Percentiles rank a stretch among this genome's conserved stretches.
These are phyloP conservation scores for Deakozyma indianensis DNA, from an alignment of 805 yeast genomes.

Conservation along the genomic window DNA sequence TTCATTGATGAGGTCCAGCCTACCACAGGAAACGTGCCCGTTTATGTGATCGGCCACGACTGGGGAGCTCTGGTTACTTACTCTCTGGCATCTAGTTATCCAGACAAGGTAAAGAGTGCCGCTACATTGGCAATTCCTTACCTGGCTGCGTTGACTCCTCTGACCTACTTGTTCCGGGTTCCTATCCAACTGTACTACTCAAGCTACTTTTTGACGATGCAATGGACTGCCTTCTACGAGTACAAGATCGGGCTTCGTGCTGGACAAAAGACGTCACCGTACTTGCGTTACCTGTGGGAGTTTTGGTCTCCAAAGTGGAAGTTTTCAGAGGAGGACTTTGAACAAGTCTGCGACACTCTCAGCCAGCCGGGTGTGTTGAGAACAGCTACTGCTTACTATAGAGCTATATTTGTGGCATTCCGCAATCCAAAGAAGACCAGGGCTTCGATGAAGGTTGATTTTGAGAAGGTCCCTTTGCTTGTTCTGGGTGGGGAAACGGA, in stretches of 20 bases:
- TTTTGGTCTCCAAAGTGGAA: conserved; percentile 16
- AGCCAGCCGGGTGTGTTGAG: conserved; percentile 13
- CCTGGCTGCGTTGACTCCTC: conserved; percentile 5
- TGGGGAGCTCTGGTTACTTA: conserved; percentile 17
- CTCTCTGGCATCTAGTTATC: conserved; percentile 9
- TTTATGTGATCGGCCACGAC: conserved; percentile 17
- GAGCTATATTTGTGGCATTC: conserved; percentile 4
- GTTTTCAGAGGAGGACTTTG: conserved; percentile 8
- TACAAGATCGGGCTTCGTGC: neutral
- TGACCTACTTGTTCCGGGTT: conserved; percentile 3
- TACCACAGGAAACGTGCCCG: conserved; percentile 4
- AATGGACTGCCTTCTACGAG: conserved; percentile 6
- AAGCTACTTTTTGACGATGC: conserved; percentile 17
- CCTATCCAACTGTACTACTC: conserved; percentile 15
- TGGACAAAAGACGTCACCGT: conserved; percentile 5
- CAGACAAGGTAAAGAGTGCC: conserved; percentile 10
- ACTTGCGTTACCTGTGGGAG: conserved; percentile 12
- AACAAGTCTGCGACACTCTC: conserved; percentile 9
- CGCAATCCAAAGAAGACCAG: neutral
- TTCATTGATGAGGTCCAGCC: conserved; percentile 9
- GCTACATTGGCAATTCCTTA: conserved; percentile 15
- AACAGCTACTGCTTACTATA: conserved; percentile 16
- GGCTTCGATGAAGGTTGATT: conserved; percentile 8
- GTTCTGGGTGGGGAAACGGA: conserved; percentile 13
- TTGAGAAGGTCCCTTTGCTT: conserved; percentile 8